Evolutionary conservation across 23 red algal genomes (phyloP).

Genomic region (Cyanidium caldarium): DNA sequence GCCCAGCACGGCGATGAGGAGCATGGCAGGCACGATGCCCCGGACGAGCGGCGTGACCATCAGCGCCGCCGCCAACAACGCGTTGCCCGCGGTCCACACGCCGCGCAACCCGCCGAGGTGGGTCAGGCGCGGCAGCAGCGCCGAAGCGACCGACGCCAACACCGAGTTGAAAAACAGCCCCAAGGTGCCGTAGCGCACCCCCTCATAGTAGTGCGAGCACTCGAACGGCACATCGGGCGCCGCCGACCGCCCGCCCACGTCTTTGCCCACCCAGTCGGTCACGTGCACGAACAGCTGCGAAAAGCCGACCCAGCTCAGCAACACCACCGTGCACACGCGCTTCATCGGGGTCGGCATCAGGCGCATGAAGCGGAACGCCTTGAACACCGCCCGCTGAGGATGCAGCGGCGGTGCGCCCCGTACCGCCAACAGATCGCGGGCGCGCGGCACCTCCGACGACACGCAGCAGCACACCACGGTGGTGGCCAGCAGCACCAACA

Average conservation of each 20-base stretch:
- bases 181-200: neutral
- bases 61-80: neutral
- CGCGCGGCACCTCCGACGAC: too few species aligned
- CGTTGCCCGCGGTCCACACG: neutral
- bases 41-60: too few species aligned
- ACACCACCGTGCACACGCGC: constrained; percentile 8
- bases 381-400: too few species aligned
- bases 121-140: neutral
- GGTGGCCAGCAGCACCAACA: too few species aligned
- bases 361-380: too few species aligned
- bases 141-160: too few species aligned
- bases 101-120: neutral
- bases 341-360: too few species aligned
- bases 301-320: constrained; percentile 4
- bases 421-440: too few species aligned
- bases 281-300: constrained; percentile 3
- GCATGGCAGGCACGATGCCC: too few species aligned
- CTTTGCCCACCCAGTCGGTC: constrained; percentile 8
- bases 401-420: too few species aligned
- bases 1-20: neutral
- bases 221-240: neutral
- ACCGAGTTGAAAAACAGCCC: neutral
- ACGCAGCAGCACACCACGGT: too few species aligned
- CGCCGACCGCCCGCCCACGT: neutral
- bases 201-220: neutral